Evolutionary conservation across 345 rosid genomes (phyloP).

Genomic region (Hevea brasiliensis): DNA sequence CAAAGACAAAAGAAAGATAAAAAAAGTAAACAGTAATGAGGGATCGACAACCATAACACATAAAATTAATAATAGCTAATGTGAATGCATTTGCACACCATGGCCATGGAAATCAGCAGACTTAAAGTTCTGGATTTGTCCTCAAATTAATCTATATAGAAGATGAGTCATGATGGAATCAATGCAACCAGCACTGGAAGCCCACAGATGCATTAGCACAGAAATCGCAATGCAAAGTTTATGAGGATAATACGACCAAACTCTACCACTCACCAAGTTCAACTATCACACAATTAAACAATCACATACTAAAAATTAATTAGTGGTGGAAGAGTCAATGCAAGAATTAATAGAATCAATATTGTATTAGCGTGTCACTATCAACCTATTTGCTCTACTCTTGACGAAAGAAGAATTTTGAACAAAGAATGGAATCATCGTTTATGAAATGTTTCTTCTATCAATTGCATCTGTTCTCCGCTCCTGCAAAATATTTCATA

Average conservation of each 20-base stretch:
- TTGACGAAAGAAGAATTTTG: not conserved
- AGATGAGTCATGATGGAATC: not conserved
- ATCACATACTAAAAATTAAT: not conserved
- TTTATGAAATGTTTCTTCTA: not conserved
- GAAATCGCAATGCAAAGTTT: not conserved
- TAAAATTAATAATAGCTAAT: not conserved
- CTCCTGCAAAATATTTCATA: too few species aligned
- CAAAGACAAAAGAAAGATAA: constrained; percentile 19
- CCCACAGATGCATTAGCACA: not conserved
- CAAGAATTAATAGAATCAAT: not conserved
- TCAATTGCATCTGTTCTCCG: not conserved
- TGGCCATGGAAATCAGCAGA: not conserved
- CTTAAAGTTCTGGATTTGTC: not conserved
- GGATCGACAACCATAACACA: not conserved
- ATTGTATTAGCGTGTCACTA: not conserved
- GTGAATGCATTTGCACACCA: not conserved
- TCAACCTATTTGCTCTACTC: not conserved
- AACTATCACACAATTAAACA: not conserved
- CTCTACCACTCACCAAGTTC: not conserved
- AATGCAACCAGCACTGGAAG: too few species aligned
- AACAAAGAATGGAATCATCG: not conserved
- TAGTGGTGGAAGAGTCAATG: not conserved
- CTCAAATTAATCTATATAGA: not conserved
- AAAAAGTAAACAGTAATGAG: constrained; percentile 1
- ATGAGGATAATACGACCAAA: not conserved